Evolutionary conservation across 1,139 yeast genomes (phyloP), one percentile per base, ranked within the genome.

Genomic region (Yamadazyma sp.): DNA sequence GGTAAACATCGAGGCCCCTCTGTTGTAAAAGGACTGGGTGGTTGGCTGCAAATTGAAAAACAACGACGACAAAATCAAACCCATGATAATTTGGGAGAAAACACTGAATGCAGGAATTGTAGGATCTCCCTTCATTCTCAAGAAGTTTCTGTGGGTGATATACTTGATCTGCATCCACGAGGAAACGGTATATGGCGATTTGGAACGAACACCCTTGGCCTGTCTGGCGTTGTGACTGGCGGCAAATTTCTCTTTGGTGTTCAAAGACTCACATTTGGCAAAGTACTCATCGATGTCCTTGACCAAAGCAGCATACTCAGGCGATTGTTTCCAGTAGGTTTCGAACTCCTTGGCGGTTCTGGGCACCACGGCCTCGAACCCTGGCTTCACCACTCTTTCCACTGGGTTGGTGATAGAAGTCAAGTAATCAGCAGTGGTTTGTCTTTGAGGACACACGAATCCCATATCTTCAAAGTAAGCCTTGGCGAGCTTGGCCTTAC

Each of bases 1-100:
- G 56, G 84, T 83, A 65, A 86, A 86, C 67, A 86, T 61, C 16
- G 85, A 72, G 13, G 89, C 82, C 48, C 84, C 79, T 51, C 95
- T 73, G 46, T 67, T 71, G 56, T 76, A 83, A 57, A 85, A 82
- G 1, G 85, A 73, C n/a, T 50, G 58, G 1, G 65, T 61, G 16
- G 53, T 56, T 2, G 57, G 50, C 6, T 58, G 62, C 48, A 82
- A 53, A 51, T 85, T 82, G 67, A 76, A 86, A 57, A 84, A 86
- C 54, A 86, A 77, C 1, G 95, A 85, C 2, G 90, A 76, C 40
- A 85, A 61, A 43, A 87, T 65, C 43, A 87, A 69, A 23, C 86
- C 85, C 85, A 85, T 82, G 12, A 75, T 60, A 11, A 77, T 62
- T 53, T 85, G 83, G 42, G 86, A 85, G 43, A 76, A 46, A 11